These are phyloP conservation scores for Colletotrichum australisinense DNA, from an alignment of 2,329 filamentous ascomycete species.

Conservation along the genomic window DNA sequence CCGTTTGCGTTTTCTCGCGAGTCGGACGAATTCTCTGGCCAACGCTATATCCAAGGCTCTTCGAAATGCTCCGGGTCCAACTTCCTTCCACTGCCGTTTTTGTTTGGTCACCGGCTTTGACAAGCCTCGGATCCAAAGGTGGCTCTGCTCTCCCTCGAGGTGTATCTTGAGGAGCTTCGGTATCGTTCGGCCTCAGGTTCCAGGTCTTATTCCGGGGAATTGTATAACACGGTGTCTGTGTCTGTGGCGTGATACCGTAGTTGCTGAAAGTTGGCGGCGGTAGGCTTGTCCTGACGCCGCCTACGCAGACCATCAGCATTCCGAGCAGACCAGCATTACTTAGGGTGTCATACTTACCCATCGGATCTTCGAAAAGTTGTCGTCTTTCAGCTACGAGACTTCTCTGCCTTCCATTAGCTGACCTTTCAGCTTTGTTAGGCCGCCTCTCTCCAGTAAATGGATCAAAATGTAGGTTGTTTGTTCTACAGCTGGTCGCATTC, in stretches of 20 bases:
- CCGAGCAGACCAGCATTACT: background rate
- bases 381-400: slow-evolving; percentile 11
- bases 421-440: background rate
- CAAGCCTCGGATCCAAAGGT: background rate
- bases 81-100: too few species aligned
- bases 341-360: background rate
- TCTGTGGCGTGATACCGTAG: background rate
- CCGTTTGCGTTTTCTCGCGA: background rate
- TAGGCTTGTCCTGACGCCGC: background rate
- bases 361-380: background rate
- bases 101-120: too few species aligned
- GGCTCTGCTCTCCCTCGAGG: too few species aligned
- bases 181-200: background rate
- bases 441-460: background rate
- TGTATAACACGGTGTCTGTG: background rate
- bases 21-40: background rate
- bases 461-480: background rate
- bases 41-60: background rate
- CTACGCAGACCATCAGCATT: background rate
- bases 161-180: background rate
- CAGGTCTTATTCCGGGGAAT: background rate
- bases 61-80: background rate
- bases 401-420: background rate
- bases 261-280: background rate
- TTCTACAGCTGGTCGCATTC: background rate